Base-by-base conservation (phyloP, 106 monocot genomes). In the Acanthochlamys bracteata region DNA sequence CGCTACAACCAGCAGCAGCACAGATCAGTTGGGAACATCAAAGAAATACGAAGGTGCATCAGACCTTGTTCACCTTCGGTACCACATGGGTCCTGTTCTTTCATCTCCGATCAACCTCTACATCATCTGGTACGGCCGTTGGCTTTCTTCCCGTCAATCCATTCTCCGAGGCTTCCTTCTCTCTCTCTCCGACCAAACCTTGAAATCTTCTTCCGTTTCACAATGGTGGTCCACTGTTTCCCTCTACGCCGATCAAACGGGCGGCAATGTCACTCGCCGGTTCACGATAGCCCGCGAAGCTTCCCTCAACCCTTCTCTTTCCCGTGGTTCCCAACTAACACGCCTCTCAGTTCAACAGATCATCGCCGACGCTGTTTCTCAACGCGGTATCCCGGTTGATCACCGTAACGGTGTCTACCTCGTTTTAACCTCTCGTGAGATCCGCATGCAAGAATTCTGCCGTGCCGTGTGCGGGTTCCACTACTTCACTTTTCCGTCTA, bases 31-130 rank as follows among this genome's bases (percentile, higher is more conserved):
- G 22, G 47, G 26, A 23, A 40, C n/a, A 22, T 81, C 86, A 39
- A 71, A 81, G 55, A 52, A 71, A 16, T 80, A 73, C 78, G 88
- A 87, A 71, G 86, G 86, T 0, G 79, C 86, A 0, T 87, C 86
- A 14, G 76, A 82, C 39, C 76, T 87, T 0, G 60, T 87, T 45
- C 66, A 82, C 61, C 73, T 88, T 60, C 71, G 75, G 1, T 88
- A 88, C 78, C 83, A 88, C 83, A 83, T 88, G 88, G 88, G 88
- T 46, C 88, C 89, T 9, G 84, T 89, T 22, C 84, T 89, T 64
- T 78, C 89, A 63, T 81, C 89, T 55, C 78, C 78, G 0, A 73
- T 81, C 73, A 78, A 65, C 67, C 80, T 89, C 70, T 73, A 84
- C 81, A 63, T 84, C 55, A 78, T 89, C 62, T 89, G 89, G 89